These are phyloP conservation scores for Hypoxylon crocopeplum DNA, from an alignment of 495 filamentous ascomycete genomes.

Conservation along the genomic window DNA sequence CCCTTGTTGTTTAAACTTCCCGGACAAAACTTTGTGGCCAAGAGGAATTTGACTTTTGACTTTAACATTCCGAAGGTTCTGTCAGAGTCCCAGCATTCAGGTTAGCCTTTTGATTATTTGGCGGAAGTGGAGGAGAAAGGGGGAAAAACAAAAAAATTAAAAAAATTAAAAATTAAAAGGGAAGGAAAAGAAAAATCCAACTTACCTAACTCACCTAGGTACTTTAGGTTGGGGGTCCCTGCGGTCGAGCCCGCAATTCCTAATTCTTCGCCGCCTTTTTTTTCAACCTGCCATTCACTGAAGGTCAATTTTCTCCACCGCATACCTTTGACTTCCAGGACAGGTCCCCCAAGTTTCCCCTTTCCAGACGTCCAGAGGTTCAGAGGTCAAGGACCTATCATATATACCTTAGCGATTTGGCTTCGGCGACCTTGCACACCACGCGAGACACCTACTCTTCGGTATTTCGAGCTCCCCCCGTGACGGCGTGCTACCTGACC, in stretches of 20 bases:
- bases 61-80: slow-evolving; percentile 21
- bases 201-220: slow-evolving; percentile 23
- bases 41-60: slow-evolving; percentile 13
- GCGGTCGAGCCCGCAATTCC: slow-evolving; percentile 40
- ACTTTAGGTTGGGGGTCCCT: slow-evolving; percentile 32
- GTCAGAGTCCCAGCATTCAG: slow-evolving; percentile 15
- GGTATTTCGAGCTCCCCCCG: slow-evolving; percentile 20
- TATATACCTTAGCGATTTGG: slow-evolving; percentile 28
- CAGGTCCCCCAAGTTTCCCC: slow-evolving; percentile 27
- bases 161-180: slow-evolving; percentile 9
- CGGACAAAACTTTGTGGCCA: slow-evolving; percentile 8
- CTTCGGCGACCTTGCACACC: slow-evolving; percentile 27
- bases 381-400: slow-evolving; percentile 40
- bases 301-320: slow-evolving; percentile 38
- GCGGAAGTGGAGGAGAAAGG: slow-evolving; percentile 21
- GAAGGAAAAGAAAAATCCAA: slow-evolving; percentile 8
- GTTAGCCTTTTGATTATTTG: slow-evolving; percentile 23
- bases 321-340: slow-evolving; percentile 34
- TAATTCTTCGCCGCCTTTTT: slow-evolving; percentile 41
- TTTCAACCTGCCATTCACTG: slow-evolving; percentile 28
- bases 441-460: slow-evolving; percentile 7
- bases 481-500: slow-evolving; percentile 30
- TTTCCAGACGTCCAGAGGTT: slow-evolving; percentile 38
- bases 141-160: slow-evolving; percentile 13
- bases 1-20: slow-evolving; percentile 5